A percentile compares a stretch with the other conserved stretches of the same genome.
Evolutionary conservation across 257 asterid genomes (phyloP).

Genomic region (Lycium ferocissimum): DNA sequence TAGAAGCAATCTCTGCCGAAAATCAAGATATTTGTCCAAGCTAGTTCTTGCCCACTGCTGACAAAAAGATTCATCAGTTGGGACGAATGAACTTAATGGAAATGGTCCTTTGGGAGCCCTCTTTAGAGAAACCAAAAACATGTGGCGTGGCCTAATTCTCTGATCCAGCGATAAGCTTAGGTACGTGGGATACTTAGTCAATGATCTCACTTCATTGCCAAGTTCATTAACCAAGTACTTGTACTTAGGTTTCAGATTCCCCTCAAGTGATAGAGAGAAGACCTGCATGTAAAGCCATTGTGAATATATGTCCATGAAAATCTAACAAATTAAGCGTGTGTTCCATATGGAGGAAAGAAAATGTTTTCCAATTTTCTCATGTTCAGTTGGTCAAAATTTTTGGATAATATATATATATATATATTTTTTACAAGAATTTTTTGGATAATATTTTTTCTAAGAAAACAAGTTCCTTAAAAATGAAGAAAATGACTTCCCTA

Average conservation of each 20-base stretch:
- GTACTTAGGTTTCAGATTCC: conserved; percentile 89
- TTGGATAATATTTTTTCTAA: no score
- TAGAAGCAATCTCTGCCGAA: conserved; percentile 81
- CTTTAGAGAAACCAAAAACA: conserved; percentile 82
- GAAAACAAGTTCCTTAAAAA: no score
- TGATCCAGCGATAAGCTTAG: conserved; percentile 92
- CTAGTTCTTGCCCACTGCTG: conserved; percentile 98
- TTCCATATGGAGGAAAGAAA: no score
- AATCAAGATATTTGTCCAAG: conserved; percentile 79
- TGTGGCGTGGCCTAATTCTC: conserved; percentile 94
- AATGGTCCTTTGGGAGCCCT: conserved; percentile 94
- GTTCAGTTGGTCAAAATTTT: no score
- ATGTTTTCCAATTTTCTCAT: no score
- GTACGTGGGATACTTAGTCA: conserved; percentile 88
- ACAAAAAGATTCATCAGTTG: conserved; percentile 90
- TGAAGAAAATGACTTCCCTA: no score
- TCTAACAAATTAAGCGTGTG: neutral
- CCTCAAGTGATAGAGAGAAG: conserved; percentile 85
- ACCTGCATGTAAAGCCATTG: conserved; percentile 57
- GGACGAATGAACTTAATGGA: conserved; percentile 90
- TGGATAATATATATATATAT: no score
- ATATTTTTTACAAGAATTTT: no score
- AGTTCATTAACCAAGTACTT: conserved; percentile 91
- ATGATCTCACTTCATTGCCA: conserved; percentile 76
- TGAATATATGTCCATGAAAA: neutral